Evolutionary conservation across 1,284 basidiomycete species (phyloP).

Genomic region (Spongiforma sp.): DNA sequence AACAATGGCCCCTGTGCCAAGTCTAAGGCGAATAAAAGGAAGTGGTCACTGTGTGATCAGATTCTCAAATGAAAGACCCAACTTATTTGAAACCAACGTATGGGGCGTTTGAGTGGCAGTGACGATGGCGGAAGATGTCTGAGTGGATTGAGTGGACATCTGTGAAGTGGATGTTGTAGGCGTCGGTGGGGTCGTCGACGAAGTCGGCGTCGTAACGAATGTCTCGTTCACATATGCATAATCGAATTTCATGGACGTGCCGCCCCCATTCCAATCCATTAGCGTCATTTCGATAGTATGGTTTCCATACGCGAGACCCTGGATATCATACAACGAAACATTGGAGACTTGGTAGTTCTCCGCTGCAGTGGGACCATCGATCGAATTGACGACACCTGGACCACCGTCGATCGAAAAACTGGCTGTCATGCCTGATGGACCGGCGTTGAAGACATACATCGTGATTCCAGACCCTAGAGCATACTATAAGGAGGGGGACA

Average conservation of each 20-base stretch:
- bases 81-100: conserved; percentile 16
- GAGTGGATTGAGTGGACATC: conserved; percentile 12
- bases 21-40: conserved; percentile 14
- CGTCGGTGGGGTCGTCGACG: not conserved
- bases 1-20: conserved; percentile 16
- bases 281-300: conserved; percentile 32
- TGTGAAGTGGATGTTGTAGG: conserved; percentile 12
- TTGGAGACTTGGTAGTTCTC: conserved; percentile 27
- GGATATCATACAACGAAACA: conserved; percentile 21
- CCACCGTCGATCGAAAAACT: conserved; percentile 26
- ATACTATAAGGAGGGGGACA: not conserved
- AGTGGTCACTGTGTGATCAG: conserved; percentile 10
- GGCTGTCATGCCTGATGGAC: conserved; percentile 24
- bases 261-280: conserved; percentile 22
- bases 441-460: conserved; percentile 28
- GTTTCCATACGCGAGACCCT: conserved; percentile 20
- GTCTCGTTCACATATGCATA: conserved; percentile 32
- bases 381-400: conserved; percentile 6
- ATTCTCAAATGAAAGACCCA: not conserved
- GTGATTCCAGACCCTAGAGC: conserved; percentile 20
- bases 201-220: conserved; percentile 11
- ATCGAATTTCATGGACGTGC: conserved; percentile 34
- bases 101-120: conserved; percentile 8
- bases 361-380: conserved; percentile 13
- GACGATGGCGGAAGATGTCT: too few relatives aligned